phyloP scores from a whole-genome alignment of 331 rosid species.

The Cydonia oblonga region DNA sequence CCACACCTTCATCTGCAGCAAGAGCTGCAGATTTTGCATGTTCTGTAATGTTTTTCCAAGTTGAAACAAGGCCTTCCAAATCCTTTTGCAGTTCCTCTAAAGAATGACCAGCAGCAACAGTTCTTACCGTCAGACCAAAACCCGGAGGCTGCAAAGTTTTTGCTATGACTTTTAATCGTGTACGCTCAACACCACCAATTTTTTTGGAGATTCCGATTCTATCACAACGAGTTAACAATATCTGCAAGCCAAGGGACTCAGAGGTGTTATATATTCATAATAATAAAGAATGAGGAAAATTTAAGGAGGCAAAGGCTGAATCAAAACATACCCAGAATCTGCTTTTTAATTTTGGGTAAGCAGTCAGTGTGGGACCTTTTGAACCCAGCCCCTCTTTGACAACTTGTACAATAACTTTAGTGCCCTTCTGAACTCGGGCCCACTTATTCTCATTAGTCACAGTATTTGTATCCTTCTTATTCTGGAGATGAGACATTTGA shows the following conservation, averaged over 20 bases:
- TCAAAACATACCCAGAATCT: slow-evolving; percentile 82
- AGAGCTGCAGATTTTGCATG: slow-evolving; percentile 88
- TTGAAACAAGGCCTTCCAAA: slow-evolving; percentile 67
- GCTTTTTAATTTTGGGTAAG: slow-evolving; percentile 79
- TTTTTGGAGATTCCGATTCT: slow-evolving; percentile 85
- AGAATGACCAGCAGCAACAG: slow-evolving; percentile 90
- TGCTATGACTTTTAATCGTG: slow-evolving; percentile 79
- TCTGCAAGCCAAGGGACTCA: slow-evolving; percentile 44
- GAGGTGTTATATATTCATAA: slow-evolving; percentile 10
- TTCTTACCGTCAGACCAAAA: slow-evolving; percentile 89
- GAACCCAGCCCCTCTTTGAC: slow-evolving; percentile 92
- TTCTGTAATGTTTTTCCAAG: slow-evolving; percentile 81
- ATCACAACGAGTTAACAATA: slow-evolving; percentile 53
- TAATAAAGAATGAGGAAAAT: neutral
- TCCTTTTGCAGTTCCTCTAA: slow-evolving; percentile 86
- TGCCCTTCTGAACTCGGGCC: slow-evolving; percentile 71
- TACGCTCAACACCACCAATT: slow-evolving; percentile 73
- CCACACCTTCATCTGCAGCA: slow-evolving; percentile 97
- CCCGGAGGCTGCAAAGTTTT: slow-evolving; percentile 92
- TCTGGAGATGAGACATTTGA: slow-evolving; percentile 34
- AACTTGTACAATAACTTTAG: slow-evolving; percentile 91
- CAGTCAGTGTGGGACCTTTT: slow-evolving; percentile 80
- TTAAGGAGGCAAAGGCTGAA: slow-evolving; percentile 11
- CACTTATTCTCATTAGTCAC: slow-evolving; percentile 49
- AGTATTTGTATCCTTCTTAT: slow-evolving; percentile 22